Conservation (phyloP, 176 grass and related monocot species). For the Rhynchospora pubera region DNA sequence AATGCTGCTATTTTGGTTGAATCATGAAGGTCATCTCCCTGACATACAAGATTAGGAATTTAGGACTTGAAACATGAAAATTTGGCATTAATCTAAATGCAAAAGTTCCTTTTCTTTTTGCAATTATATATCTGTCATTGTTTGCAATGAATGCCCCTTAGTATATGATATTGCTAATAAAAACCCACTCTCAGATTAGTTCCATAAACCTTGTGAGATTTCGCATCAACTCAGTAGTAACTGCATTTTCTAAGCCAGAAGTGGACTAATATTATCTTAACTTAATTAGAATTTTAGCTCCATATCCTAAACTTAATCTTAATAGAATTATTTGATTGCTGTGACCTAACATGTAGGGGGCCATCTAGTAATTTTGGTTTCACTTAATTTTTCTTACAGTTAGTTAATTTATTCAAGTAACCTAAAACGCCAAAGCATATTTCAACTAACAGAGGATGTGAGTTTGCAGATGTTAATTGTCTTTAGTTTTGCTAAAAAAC, state of each 20-base stretch:
- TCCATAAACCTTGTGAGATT: not conserved
- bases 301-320: not conserved
- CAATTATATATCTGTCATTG: not conserved
- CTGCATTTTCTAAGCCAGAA: not conserved
- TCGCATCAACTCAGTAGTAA: not conserved
- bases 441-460: too few species aligned
- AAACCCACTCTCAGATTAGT: not conserved
- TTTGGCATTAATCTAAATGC: not conserved
- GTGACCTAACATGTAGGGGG: not conserved
- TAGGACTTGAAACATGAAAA: not conserved
- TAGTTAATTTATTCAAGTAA: too few species aligned
- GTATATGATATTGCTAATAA: not conserved
- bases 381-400: too few species aligned
- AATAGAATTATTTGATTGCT: not conserved
- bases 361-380: too few species aligned
- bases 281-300: not conserved
- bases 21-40: constrained; percentile 60
- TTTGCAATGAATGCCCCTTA: not conserved
- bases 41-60: constrained; percentile 4
- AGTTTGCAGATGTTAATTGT: not conserved
- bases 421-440: too few species aligned
- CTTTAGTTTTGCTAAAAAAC: not conserved
- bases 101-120: not conserved
- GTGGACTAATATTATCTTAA: not conserved
- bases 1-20: constrained; percentile 94